Base-by-base conservation (phyloP, 202 grass and related monocot genomes). In the Setaria viridis region DNA sequence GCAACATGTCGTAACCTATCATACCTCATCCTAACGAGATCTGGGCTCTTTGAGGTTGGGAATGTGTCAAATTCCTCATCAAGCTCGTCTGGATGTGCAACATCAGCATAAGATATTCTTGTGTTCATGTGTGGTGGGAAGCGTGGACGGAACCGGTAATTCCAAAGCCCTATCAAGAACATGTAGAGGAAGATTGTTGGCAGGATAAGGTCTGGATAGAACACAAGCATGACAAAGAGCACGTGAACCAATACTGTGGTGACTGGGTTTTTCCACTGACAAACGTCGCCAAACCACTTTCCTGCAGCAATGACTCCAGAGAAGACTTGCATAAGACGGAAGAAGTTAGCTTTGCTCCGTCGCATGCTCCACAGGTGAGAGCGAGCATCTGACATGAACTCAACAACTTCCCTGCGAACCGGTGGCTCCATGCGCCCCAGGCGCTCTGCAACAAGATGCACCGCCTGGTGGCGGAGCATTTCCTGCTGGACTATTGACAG, bases 41-140 rank as follows among this genome's bases (percentile, higher is more conserved):
- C 97, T 20, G 77, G 11, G 54, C 72, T 81, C 76, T 64, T 91
- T 9, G 88, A 67, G 3, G 92, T 94, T 21, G 93, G 97, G 76
- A 92, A 92, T 13, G 82, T 85, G 82, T 99, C 97, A 65, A 99
- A 94, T 77, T 99, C 97, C 80, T 94, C 97, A 70, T 99, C 97
- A 66, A 99, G 85, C 74, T 99, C 97, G 19, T 99, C 97, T 34
- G 84, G 87, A 84, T 85, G 19, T 4, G 88, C 80, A 9, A 70
- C 43, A 72, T 96, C 93, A 21, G 92, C 97, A 20, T 83, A 86
- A 35, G 97, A 99, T 78, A 96, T 79, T 83, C 85, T 83, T 8
- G 87, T 92, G 82, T 96, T 82, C 97, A 99, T 99, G 42, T 94
- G 92, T 32, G 93, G 93, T 80, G 97, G 97, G 39, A 92, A 65